Evolutionary conservation across 208 protist species (phyloP).

Genomic region (Entamoeba invadens): DNA sequence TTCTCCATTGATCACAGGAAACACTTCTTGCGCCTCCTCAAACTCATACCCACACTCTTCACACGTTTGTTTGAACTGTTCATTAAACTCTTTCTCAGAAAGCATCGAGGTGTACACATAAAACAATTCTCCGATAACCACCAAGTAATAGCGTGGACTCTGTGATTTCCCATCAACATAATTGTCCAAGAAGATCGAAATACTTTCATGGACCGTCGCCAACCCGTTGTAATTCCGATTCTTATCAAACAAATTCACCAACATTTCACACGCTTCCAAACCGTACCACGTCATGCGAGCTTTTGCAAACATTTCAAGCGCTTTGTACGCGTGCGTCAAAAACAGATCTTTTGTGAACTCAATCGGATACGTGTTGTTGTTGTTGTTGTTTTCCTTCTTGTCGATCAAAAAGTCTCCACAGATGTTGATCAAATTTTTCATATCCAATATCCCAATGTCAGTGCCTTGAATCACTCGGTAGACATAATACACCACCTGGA

Average conservation of each 20-base stretch:
- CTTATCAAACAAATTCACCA: not conserved
- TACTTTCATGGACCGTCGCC: not conserved
- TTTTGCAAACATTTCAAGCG: not conserved
- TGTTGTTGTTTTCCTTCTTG: not conserved
- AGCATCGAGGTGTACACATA: not conserved
- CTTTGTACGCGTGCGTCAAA: not conserved
- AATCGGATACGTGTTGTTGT: not conserved
- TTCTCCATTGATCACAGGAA: not conserved
- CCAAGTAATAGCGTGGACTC: not conserved
- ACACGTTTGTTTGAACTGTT: not conserved
- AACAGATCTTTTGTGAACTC: not conserved
- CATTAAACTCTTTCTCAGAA: not conserved
- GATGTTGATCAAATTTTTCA: not conserved
- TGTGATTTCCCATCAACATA: not conserved
- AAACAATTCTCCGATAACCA: not conserved
- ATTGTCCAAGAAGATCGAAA: not conserved
- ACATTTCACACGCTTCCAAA: not conserved
- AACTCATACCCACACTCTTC: not conserved
- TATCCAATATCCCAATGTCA: not conserved
- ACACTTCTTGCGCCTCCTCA: not conserved
- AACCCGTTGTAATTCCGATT: not conserved
- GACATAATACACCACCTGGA: not conserved
- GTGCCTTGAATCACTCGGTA: not conserved
- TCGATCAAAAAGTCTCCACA: not conserved
- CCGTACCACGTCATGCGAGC: not conserved